A percentile compares a stretch with the other conserved stretches of the same genome.
phyloP scores from a whole-genome alignment of 208 protist species.

The Perkinsela sp. region DNA sequence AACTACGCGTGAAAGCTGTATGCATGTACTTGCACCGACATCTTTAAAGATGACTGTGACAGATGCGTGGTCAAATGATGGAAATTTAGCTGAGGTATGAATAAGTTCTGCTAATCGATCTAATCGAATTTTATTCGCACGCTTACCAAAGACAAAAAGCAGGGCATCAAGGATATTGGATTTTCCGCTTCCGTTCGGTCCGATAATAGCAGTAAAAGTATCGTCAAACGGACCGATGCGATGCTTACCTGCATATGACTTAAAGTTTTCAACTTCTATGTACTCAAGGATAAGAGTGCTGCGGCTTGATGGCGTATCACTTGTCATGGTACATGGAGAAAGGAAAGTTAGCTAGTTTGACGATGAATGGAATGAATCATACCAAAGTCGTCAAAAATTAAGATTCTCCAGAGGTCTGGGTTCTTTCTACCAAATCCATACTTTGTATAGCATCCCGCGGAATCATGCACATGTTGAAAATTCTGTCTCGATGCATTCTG shows the following conservation, averaged over 20 bases:
- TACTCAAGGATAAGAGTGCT: slow-evolving; percentile 81
- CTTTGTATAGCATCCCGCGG: neutral
- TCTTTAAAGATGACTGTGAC: slow-evolving; percentile 91
- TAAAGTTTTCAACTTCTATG: slow-evolving; percentile 98
- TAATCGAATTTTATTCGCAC: slow-evolving; percentile 86
- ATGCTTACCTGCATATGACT: slow-evolving; percentile 91
- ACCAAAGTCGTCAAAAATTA: too few relatives aligned
- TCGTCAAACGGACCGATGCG: slow-evolving; percentile 97
- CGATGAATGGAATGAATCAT: too few relatives aligned
- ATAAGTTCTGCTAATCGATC: slow-evolving; percentile 91
- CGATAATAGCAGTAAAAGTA: slow-evolving; percentile 95
- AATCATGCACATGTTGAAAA: neutral
- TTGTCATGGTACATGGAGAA: too few relatives aligned
- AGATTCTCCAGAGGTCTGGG: too few relatives aligned
- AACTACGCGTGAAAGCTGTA: slow-evolving; percentile 65
- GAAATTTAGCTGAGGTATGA: slow-evolving; percentile 81
- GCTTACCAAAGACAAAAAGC: slow-evolving; percentile 98
- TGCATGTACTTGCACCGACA: slow-evolving; percentile 62
- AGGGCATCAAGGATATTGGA: slow-evolving; percentile 99
- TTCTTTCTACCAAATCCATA: neutral
- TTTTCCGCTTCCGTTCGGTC: slow-evolving; percentile 99
- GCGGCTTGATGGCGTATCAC: neutral
- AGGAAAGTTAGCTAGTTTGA: too few relatives aligned
- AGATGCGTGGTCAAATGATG: slow-evolving; percentile 53
- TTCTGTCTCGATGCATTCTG: neutral